These are phyloP conservation scores for Millerozyma acaciae DNA, from an alignment of 805 yeast genomes.

Conservation along the genomic window DNA sequence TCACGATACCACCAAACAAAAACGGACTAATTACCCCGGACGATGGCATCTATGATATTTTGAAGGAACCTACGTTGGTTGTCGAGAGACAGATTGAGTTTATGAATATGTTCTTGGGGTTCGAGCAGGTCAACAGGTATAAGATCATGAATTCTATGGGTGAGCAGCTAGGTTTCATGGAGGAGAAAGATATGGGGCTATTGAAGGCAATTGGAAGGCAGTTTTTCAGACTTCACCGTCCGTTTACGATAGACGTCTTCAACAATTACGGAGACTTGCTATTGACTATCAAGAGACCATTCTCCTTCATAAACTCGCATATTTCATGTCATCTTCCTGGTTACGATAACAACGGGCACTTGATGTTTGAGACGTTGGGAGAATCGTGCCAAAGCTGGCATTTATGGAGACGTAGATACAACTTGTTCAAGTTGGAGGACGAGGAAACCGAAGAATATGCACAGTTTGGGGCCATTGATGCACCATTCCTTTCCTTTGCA, in stretches of 20 bases:
- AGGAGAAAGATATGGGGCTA: slow-evolving; percentile 74
- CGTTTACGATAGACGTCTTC: slow-evolving; percentile 70
- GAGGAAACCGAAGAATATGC: slow-evolving; percentile 44
- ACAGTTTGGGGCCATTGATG: slow-evolving; percentile 86
- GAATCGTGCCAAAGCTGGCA: slow-evolving; percentile 94
- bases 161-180: slow-evolving; percentile 70
- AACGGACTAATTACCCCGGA: slow-evolving; percentile 50
- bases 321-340: slow-evolving; percentile 70
- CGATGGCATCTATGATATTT: slow-evolving; percentile 59
- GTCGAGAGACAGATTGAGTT: slow-evolving; percentile 85
- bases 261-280: slow-evolving; percentile 59
- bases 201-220: slow-evolving; percentile 75
- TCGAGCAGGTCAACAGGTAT: slow-evolving; percentile 87
- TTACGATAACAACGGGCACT: slow-evolving; percentile 28
- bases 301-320: slow-evolving; percentile 84
- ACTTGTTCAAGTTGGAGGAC: slow-evolving; percentile 57
- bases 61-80: slow-evolving; percentile 79
- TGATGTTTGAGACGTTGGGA: slow-evolving; percentile 56
- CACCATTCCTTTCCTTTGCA: slow-evolving; percentile 81
- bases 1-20: slow-evolving; percentile 36
- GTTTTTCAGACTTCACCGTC: slow-evolving; percentile 79
- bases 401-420: slow-evolving; percentile 85
- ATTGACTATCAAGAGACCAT: slow-evolving; percentile 73
- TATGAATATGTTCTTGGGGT: slow-evolving; percentile 83
- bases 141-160: slow-evolving; percentile 72